A percentile compares a stretch with the other conserved stretches of the same genome.
Conservation (phyloP, 179 eudicot genomes). For the Heliamphora ciliata region DNA sequence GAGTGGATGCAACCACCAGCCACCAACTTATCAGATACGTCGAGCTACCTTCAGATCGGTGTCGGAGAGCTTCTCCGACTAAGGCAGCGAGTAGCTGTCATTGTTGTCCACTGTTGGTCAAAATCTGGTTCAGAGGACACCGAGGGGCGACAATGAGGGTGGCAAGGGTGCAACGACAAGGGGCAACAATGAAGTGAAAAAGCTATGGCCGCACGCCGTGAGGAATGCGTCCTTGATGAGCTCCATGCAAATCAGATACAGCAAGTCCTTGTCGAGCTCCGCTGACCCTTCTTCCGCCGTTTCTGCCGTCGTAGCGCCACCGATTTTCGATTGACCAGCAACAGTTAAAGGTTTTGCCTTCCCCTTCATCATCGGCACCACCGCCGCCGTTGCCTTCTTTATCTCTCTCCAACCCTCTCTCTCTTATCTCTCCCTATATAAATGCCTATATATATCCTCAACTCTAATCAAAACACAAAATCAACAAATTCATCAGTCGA, state of each 20-base stretch:
- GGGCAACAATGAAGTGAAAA: constrained; percentile 8
- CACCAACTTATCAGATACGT: too few species aligned
- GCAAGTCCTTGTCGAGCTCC: constrained; percentile 34
- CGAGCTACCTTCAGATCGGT: too few species aligned
- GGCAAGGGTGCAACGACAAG: too few species aligned
- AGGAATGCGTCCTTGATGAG: constrained; percentile 48
- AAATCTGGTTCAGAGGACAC: too few species aligned
- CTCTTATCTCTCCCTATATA: not conserved
- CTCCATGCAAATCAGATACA: constrained; percentile 56
- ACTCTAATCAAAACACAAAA: too few species aligned
- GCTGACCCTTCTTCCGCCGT: constrained; percentile 20
- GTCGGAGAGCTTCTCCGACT: too few species aligned
- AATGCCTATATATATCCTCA: not conserved
- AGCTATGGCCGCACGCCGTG: constrained; percentile 55
- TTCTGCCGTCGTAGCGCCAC: not conserved
- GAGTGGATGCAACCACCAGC: too few species aligned
- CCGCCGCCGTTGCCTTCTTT: constrained; percentile 35
- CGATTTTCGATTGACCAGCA: constrained; percentile 14
- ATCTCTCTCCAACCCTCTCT: constrained; percentile 16
- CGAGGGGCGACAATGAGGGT: too few species aligned
- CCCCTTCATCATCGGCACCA: constrained; percentile 39
- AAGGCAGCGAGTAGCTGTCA: too few species aligned
- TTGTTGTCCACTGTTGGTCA: too few species aligned
- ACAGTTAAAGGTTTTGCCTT: constrained; percentile 19
- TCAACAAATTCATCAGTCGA: too few species aligned